Base-by-base conservation (phyloP, 148 eudicot genomes). In the Selenicereus undatus region DNA sequence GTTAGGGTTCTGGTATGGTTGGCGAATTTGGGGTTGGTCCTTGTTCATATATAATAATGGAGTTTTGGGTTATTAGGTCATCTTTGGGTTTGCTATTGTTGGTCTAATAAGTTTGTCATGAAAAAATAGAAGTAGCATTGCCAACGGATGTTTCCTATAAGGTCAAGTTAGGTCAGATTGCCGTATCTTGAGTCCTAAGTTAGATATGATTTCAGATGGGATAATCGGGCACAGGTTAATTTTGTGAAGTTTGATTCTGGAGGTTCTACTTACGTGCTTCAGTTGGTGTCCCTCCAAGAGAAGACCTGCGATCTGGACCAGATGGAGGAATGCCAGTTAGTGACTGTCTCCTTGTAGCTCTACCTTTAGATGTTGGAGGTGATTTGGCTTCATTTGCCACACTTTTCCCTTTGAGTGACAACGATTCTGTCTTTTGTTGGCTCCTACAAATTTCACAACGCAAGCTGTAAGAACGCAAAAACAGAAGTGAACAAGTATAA, bases 331-430 rank as follows among this genome's bases (percentile, higher is more conserved):
- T 76, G 56, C 92, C 91, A 6, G 93, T 91, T 70, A 93, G 86
- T 45, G 99, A 93, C 75, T 88, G 95, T 85, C 97, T 89, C 83
- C 99, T 89, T 45, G 69, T 30, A 54, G 83, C 75, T 82, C 86
- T 91, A 30, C 87, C 81, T 82, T 84, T 83, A 21, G 86, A 36
- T 29, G 85, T 75, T 42, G 82, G 66, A 24, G 94, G 91, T 42
- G 94, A 90, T 82, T 70, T 88, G 36, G 73, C 71, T n/a, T 86
- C 89, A 30, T 50, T 74, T 70, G 77, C 72, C 7, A 43, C 51
- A 48, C 74, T 78, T 68, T 70, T 68, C 12, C 81, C 82, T 64
- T 81, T 86, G 24, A 74, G 56, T 39, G 90, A 78, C n/a, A 51
- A 65, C 80, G 89, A 83, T 81, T 91, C 92, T 56, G 36, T 81